phyloP scores from a whole-genome alignment of 2,329 filamentous ascomycete species.

The Cordyceps cicadae region DNA sequence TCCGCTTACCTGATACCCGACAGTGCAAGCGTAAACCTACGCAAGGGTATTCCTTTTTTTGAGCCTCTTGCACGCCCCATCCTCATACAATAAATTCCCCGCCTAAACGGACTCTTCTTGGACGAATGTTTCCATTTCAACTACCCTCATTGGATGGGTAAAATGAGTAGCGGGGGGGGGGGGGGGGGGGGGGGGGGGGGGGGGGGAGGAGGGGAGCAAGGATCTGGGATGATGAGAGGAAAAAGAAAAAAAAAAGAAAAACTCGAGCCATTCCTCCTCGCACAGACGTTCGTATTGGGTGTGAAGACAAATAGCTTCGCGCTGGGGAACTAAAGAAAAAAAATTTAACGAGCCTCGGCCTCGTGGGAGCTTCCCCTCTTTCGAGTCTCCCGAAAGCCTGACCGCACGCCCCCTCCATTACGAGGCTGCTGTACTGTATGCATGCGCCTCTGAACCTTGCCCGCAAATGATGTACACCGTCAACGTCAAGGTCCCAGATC shows the following conservation, averaged over 20 bases:
- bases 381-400: not conserved
- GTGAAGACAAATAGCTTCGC: not conserved
- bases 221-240: not conserved
- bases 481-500: not conserved
- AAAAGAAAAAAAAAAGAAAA: not conserved
- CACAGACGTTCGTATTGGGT: constrained; percentile 1
- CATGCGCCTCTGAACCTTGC: not conserved
- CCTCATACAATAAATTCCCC: not conserved
- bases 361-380: constrained; percentile 8
- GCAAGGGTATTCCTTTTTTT: not conserved
- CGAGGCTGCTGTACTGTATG: no score
- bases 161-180: not conserved
- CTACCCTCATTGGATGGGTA: not conserved
- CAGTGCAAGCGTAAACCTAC: constrained; percentile 5
- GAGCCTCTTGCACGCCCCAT: not conserved
- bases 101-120: not conserved
- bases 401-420: not conserved
- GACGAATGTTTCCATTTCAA: not conserved
- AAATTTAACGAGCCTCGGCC: not conserved
- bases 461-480: not conserved
- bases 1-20: not conserved
- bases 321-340: not conserved
- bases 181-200: not conserved
- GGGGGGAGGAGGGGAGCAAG: not conserved
- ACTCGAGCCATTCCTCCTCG: not conserved